Conservation (phyloP, 2,329 filamentous ascomycete genomes). For the Bretziella fagacearum region DNA sequence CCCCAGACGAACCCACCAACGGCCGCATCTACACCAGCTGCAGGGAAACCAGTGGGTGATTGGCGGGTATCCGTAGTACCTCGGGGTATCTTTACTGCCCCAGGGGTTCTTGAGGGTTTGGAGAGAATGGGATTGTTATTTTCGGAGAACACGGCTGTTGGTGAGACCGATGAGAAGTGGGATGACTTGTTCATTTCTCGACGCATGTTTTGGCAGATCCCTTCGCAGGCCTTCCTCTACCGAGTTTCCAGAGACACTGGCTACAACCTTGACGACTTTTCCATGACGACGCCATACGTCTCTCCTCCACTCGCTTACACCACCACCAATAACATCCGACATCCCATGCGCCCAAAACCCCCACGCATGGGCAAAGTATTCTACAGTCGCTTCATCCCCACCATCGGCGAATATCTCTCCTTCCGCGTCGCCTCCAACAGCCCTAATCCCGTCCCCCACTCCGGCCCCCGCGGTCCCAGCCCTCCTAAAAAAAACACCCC, state of each 20-base stretch:
- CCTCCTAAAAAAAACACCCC: conserved; percentile 16
- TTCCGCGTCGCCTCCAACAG: conserved; percentile 70
- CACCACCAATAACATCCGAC: conserved; percentile 60
- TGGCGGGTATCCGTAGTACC: conserved; percentile 32
- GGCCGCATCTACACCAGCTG: conserved; percentile 46
- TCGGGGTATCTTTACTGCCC: conserved; percentile 60
- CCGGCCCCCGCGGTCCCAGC: conserved; percentile 36
- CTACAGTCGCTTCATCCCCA: conserved; percentile 75
- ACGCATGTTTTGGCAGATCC: conserved; percentile 80
- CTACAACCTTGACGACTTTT: conserved; percentile 39
- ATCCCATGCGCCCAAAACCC: conserved; percentile 76
- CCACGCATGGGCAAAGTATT: conserved; percentile 81
- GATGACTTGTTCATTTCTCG: conserved; percentile 65
- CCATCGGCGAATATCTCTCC: conserved; percentile 65
- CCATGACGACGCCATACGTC: conserved; percentile 25
- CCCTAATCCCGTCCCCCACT: conserved; percentile 43
- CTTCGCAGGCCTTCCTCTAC: conserved; percentile 74
- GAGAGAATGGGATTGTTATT: conserved; percentile 66
- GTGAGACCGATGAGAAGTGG: conserved; percentile 39
- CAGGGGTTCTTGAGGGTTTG: conserved; percentile 76
- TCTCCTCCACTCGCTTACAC: conserved; percentile 62
- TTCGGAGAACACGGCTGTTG: conserved; percentile 55
- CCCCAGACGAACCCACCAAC: conserved; percentile 41
- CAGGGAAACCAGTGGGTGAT: conserved; percentile 61
- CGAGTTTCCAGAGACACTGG: too few relatives aligned